Evolutionary conservation across 768 basidiomycete species (phyloP), one percentile per base, ranked within the genome.

Genomic region (Lyophyllum semitale): DNA sequence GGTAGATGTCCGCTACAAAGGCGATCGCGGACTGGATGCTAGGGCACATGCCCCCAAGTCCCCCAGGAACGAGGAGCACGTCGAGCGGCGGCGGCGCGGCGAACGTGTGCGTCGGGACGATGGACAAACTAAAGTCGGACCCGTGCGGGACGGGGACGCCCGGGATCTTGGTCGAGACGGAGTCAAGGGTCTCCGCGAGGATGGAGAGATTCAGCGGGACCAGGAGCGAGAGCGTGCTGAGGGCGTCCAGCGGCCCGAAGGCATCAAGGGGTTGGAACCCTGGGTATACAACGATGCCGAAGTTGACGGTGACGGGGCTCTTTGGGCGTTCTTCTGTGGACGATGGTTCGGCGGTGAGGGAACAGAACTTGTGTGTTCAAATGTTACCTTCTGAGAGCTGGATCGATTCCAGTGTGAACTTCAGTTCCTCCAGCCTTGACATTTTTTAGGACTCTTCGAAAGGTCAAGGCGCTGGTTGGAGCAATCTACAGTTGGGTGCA

Each of bases 1-100:
- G 76, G 50, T 74, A 74, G 6, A 72, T 65, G n/a, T 63, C 59
- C 38, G 50, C 60, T n/a, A 78, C 67, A 59, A 72, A 78, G 11
- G 65, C 64, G 35, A 74, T 60, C 23, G 63, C 63, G 25, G 53
- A 42, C 17, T 66, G 65, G 18, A 72, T 55, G 44, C 62, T 49
- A 2, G 63, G 61, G 8, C 60, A 59, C 40, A 65, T 62, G 8
- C 65, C 68, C 53, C n/a, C n/a, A n/a, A n/a, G n/a, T n/a, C n/a
- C n/a, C n/a, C n/a, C n/a, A n/a, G n/a, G n/a, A n/a, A n/a, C n/a
- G n/a, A n/a, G n/a, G n/a, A n/a, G n/a, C n/a, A n/a, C n/a, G n/a
- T n/a, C n/a, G n/a, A n/a, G n/a, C n/a, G n/a, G n/a, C n/a, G n/a
- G n/a, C n/a, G n/a, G n/a, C n/a, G n/a, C n/a, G n/a, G n/a, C n/a